phyloP scores from a whole-genome alignment of 352 stramenopile species.

The Phytophthora megakarya region DNA sequence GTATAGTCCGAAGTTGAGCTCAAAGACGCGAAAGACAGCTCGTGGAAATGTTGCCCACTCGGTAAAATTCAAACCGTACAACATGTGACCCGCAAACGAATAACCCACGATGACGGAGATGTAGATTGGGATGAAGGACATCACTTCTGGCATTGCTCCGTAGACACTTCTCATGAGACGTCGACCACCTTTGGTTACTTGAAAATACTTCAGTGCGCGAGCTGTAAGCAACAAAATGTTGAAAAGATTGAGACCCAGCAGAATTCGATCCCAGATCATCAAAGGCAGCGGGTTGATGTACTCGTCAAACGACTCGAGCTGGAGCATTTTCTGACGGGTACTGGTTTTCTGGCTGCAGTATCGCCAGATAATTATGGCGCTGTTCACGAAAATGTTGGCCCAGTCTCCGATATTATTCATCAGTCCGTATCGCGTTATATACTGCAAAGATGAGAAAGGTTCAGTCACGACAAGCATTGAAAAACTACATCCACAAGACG shows the following conservation, averaged over 20 bases:
- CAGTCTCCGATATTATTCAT: slow-evolving; percentile 74
- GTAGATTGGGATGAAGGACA: slow-evolving; percentile 76
- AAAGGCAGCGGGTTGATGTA: slow-evolving; percentile 58
- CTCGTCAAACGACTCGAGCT: slow-evolving; percentile 59
- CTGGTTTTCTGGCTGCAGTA: slow-evolving; percentile 53
- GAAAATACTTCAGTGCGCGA: slow-evolving; percentile 73
- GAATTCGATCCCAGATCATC: slow-evolving; percentile 61
- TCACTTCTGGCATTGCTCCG: slow-evolving; percentile 71
- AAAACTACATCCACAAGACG: not conserved
- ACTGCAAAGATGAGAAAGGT: slow-evolving; percentile 33
- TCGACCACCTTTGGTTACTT: slow-evolving; percentile 65
- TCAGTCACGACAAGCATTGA: not conserved
- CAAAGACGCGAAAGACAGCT: slow-evolving; percentile 71
- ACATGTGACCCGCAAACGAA: slow-evolving; percentile 73
- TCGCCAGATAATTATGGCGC: slow-evolving; percentile 61
- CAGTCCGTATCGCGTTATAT: slow-evolving; percentile 64
- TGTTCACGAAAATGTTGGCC: slow-evolving; percentile 65
- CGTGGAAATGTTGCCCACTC: slow-evolving; percentile 69
- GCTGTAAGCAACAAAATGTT: slow-evolving; percentile 71
- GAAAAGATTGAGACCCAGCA: slow-evolving; percentile 68
- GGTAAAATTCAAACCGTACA: slow-evolving; percentile 64
- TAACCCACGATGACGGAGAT: slow-evolving; percentile 65
- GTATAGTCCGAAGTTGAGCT: slow-evolving; percentile 76
- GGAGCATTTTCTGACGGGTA: slow-evolving; percentile 43
- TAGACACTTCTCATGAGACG: slow-evolving; percentile 74